phyloP scores from a whole-genome alignment of 1,284 basidiomycete genomes.

The Leccinum solheimii region DNA sequence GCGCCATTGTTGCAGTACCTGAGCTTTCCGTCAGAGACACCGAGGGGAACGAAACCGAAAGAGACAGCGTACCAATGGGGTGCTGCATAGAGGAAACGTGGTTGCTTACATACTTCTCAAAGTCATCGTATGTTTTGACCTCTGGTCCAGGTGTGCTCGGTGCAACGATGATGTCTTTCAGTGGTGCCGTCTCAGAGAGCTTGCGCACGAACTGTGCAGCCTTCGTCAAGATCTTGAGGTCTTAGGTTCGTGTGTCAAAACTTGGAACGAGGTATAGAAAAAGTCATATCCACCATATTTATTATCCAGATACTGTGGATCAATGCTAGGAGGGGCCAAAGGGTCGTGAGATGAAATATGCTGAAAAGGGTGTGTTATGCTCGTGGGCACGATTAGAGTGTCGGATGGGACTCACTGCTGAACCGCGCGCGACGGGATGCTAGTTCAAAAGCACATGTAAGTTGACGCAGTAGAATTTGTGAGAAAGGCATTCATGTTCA shows the following conservation, averaged over 20 bases:
- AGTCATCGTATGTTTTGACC: constrained; percentile 20
- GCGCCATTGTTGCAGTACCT: constrained; percentile 23
- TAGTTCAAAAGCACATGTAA: neutral
- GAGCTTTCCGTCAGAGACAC: neutral
- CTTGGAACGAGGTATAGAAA: neutral
- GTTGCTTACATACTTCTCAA: constrained; percentile 14
- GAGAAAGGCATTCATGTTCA: neutral
- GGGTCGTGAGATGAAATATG: constrained; percentile 20
- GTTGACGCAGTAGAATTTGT: neutral
- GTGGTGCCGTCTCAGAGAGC: constrained; percentile 21
- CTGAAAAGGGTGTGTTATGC: constrained; percentile 2
- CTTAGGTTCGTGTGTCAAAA: constrained; percentile 8
- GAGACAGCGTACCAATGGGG: constrained; percentile 14
- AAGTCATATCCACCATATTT: constrained; percentile 7
- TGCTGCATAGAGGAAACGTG: constrained; percentile 9
- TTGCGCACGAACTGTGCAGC: constrained; percentile 18
- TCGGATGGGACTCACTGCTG: constrained; percentile 12
- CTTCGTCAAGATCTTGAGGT: constrained; percentile 21
- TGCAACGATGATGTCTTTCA: constrained; percentile 16
- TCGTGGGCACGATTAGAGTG: neutral
- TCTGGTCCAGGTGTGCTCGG: constrained; percentile 26
- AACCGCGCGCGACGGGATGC: constrained; percentile 24
- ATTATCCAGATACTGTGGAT: constrained; percentile 20
- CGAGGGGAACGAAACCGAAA: neutral
- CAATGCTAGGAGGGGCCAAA: constrained; percentile 13